These are phyloP conservation scores for Aspergillus viridinutans DNA, from an alignment of 2,329 filamentous ascomycete genomes.

Conservation along the genomic window DNA sequence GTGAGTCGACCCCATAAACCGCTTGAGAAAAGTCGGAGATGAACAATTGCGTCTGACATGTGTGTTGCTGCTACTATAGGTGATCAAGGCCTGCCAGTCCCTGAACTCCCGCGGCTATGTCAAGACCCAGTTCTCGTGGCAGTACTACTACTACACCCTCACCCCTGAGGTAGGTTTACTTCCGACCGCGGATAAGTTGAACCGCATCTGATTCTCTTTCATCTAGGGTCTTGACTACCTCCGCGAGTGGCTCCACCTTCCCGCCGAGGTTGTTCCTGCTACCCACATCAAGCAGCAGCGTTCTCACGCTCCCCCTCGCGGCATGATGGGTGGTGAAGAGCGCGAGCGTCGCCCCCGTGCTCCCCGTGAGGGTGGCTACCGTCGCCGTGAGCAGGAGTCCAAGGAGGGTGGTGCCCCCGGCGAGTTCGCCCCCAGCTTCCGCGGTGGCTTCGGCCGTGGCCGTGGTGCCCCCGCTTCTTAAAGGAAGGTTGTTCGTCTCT, in stretches of 20 bases:
- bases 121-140: slow-evolving; percentile 99
- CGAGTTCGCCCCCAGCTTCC: slow-evolving; percentile 90
- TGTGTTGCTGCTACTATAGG: slow-evolving; percentile 33
- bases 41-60: slow-evolving; percentile 7
- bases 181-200: not conserved
- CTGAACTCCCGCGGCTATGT: slow-evolving; percentile 96
- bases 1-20: slow-evolving; percentile 42
- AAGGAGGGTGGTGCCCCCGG: slow-evolving; percentile 91
- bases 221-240: slow-evolving; percentile 91
- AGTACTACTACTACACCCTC: slow-evolving; percentile 99
- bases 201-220: slow-evolving; percentile 1
- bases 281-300: slow-evolving; percentile 99
- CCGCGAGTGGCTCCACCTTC: slow-evolving; percentile 99
- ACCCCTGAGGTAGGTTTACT: slow-evolving; percentile 65
- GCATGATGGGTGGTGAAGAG: slow-evolving; percentile 90
- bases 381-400: slow-evolving; percentile 79
- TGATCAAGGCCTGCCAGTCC: slow-evolving; percentile 99
- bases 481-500: slow-evolving; percentile 27
- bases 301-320: slow-evolving; percentile 94
- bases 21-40: not conserved
- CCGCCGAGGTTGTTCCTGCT: slow-evolving; percentile 97
- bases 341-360: slow-evolving; percentile 77
- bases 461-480: slow-evolving; percentile 65
- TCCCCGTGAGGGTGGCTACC: slow-evolving; percentile 81
- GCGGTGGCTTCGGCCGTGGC: slow-evolving; percentile 85